Conservation (phyloP, 2,329 filamentous ascomycete species). For the Stachybotrys echinatus region DNA sequence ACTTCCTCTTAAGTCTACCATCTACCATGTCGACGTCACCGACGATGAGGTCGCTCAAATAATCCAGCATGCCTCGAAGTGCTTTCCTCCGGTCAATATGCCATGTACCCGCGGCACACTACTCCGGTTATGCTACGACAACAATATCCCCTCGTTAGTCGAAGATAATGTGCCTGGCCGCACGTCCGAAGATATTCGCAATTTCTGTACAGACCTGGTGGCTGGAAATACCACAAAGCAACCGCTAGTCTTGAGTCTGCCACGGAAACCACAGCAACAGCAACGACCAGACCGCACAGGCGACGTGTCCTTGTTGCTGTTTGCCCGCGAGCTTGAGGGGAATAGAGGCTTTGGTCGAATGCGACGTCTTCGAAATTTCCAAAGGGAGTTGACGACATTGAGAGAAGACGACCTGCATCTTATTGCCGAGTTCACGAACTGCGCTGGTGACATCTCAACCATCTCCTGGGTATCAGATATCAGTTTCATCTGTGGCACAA, state of each 20-base stretch:
- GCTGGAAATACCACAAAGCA: slow-evolving; percentile 10
- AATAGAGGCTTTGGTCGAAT: slow-evolving; percentile 35
- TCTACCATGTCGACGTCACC: slow-evolving; percentile 40
- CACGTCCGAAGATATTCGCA: slow-evolving; percentile 18
- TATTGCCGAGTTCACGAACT: slow-evolving; percentile 52
- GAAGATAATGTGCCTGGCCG: slow-evolving; percentile 15
- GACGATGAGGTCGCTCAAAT: slow-evolving; percentile 28
- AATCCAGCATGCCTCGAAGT: slow-evolving; percentile 11
- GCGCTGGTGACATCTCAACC: slow-evolving; percentile 56
- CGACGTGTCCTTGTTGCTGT: slow-evolving; percentile 34
- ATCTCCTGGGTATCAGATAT: slow-evolving; percentile 50
- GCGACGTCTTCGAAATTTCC: slow-evolving; percentile 37
- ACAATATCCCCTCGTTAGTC: slow-evolving; percentile 17
- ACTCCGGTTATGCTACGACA: slow-evolving; percentile 10
- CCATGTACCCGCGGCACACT: too few species aligned
- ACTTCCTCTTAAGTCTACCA: background rate
- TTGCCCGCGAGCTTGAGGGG: slow-evolving; percentile 45
- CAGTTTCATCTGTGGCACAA: slow-evolving; percentile 57
- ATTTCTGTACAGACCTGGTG: slow-evolving; percentile 25
- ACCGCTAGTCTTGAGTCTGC: background rate
- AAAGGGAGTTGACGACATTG: slow-evolving; percentile 35
- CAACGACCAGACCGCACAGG: slow-evolving; percentile 8
- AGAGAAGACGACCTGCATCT: slow-evolving; percentile 48
- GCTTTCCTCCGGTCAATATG: slow-evolving; percentile 6
- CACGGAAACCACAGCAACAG: background rate